Percentiles rank a stretch among this genome's conserved stretches.
Evolutionary conservation across 768 basidiomycete genomes (phyloP).

Genomic region (Rhodotorula graminis): DNA sequence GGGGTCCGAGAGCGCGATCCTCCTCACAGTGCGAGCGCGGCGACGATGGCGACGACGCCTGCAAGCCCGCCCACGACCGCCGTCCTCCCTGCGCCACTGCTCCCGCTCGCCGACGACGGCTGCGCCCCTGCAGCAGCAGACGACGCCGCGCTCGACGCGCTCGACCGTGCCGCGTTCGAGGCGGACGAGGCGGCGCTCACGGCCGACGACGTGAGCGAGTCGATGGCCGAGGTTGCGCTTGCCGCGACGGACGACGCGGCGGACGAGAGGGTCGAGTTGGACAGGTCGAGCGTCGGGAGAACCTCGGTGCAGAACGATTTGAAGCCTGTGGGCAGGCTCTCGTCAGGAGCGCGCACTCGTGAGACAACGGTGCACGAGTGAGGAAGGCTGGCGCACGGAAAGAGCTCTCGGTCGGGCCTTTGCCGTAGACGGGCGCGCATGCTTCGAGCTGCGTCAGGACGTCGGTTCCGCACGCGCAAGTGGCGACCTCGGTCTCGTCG

Average conservation of each 20-base stretch:
- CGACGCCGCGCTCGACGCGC: neutral
- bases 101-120: neutral
- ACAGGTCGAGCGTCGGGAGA: constrained; percentile 9
- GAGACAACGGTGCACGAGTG: too few relatives aligned
- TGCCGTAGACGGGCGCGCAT: constrained; percentile 15
- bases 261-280: constrained; percentile 4
- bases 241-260: neutral
- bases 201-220: neutral
- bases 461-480: constrained; percentile 7
- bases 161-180: neutral
- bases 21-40: neutral
- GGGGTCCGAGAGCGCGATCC: too few relatives aligned
- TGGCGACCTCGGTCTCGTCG: neutral
- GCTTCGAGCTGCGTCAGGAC: neutral
- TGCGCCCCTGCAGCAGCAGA: neutral
- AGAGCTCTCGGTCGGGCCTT: neutral
- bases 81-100: neutral
- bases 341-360: too few relatives aligned
- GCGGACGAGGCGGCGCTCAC: neutral
- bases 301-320: constrained; percentile 13
- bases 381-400: too few relatives aligned
- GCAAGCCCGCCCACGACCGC: neutral
- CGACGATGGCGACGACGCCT: neutral
- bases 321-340: constrained; percentile 23
- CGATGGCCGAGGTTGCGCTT: too few relatives aligned